phyloP scores from a whole-genome alignment of 2,329 filamentous ascomycete species.

The Cordyceps farinosa region DNA sequence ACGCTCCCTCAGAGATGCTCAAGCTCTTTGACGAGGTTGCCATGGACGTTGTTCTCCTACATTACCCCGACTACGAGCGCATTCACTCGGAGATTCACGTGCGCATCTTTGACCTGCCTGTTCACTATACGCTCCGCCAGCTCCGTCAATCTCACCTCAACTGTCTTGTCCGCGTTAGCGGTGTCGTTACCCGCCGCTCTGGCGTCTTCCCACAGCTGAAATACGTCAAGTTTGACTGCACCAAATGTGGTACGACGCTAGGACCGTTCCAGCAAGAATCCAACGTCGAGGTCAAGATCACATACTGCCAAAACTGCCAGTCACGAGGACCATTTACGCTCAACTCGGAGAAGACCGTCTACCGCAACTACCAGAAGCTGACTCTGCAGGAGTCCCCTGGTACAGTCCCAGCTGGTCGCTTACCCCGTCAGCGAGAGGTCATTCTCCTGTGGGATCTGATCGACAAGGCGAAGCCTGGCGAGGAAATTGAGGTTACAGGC shows the following conservation, averaged over 20 bases:
- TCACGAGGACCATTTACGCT: conserved; percentile 90
- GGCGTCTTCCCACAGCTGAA: conserved; percentile 98
- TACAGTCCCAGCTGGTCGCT: conserved; percentile 90
- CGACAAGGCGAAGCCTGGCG: conserved; percentile 91
- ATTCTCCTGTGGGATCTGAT: conserved; percentile 96
- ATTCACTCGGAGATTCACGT: conserved; percentile 98
- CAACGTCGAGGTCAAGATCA: conserved; percentile 92
- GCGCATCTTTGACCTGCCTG: conserved; percentile 89
- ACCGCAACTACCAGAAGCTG: conserved; percentile 97
- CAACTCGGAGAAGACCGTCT: conserved; percentile 96
- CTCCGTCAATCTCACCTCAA: conserved; percentile 94
- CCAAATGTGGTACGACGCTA: conserved; percentile 85
- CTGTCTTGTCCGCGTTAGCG: conserved; percentile 88
- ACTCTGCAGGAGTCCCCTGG: conserved; percentile 96
- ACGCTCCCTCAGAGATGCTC: conserved; percentile 90
- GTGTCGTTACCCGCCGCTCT: conserved; percentile 88
- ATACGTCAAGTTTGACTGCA: conserved; percentile 97
- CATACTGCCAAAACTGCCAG: conserved; percentile 95
- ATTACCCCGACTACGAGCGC: conserved; percentile 95
- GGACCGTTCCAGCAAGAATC: conserved; percentile 98
- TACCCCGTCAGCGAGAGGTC: conserved; percentile 90
- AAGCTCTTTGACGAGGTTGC: conserved; percentile 96
- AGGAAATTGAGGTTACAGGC: conserved; percentile 95
- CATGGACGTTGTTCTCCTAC: conserved; percentile 91
- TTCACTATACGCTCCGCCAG: conserved; percentile 92